Evolutionary conservation across 176 grass and related monocot genomes (phyloP).

Genomic region (Neostapfia colusana): DNA sequence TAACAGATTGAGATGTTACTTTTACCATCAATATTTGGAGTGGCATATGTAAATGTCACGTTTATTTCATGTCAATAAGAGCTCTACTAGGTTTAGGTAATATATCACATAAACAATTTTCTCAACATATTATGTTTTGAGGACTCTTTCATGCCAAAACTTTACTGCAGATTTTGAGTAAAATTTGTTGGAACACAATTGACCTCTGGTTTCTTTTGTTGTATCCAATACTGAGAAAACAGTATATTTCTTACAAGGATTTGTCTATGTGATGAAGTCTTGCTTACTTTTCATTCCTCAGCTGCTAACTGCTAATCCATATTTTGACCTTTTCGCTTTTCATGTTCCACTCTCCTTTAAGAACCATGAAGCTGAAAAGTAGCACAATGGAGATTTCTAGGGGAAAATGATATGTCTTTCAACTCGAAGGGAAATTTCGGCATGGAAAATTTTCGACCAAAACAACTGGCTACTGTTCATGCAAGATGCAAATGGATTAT

Average conservation of each 20-base stretch:
- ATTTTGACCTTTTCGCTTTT: constrained; percentile 27
- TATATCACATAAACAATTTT: background rate
- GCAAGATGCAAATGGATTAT: constrained; percentile 57
- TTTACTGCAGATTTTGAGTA: background rate
- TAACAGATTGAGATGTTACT: background rate
- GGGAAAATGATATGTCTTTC: constrained; percentile 35
- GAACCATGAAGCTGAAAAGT: constrained; percentile 51
- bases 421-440: constrained; percentile 31
- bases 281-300: background rate
- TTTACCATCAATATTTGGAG: background rate
- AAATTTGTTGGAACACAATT: background rate
- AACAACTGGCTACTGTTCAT: constrained; percentile 30
- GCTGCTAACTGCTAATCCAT: background rate
- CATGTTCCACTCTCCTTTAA: background rate
- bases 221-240: background rate
- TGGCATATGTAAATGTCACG: background rate
- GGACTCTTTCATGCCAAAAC: background rate
- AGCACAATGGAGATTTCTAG: constrained; percentile 23
- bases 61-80: background rate
- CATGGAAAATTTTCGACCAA: constrained; percentile 37
- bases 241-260: background rate
- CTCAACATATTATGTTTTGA: background rate
- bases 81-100: background rate
- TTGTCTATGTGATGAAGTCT: background rate
- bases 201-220: background rate